Evolutionary conservation across 805 yeast genomes (phyloP), one percentile per base, ranked within the genome.

Genomic region (Saccharomycopsis sp.): DNA sequence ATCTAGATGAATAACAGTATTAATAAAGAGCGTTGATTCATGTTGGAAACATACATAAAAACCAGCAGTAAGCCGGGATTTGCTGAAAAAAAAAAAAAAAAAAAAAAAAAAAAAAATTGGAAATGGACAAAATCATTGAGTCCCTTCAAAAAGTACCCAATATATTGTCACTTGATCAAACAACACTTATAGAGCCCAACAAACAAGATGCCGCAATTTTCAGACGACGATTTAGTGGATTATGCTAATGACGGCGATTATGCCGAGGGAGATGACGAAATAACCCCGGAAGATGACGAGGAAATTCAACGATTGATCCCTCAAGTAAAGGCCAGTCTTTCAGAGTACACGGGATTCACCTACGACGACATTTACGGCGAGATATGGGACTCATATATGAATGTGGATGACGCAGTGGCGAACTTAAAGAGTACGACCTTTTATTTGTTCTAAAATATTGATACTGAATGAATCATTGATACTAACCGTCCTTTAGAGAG

Each of bases 301-400:
- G 72, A 73, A 52, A 67, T 84, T 50, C 73, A 76, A 56, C 73
- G 68, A 2, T 58, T 72, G 14, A 68, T 82, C 29, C 85, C 86
- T 1, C 47, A 62, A 24, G 68, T 81, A 20, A 78, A 76, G 66
- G 58, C 66, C 41, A 64, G 68, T 56, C 63, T 79, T 41, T 67
- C 63, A 19, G 71, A 71, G 7, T 79, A 77, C 54, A 67, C 68
- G 7, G 72, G 71, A 0, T 75, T 81, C 53, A 72, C 75, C 7
- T 86, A 82, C 24, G 65, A 72, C 14, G 81, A 78, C 52, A 69
- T 86, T 60, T 80, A 83, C 64, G 86, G 83, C 62, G 72, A 82
- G 0, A 72, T 87, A 9, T 85, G 85, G 78, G 74, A 73, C 62
- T 81, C 82, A 64, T 84, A 84, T 66, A 79, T 79, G 66, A 83